Evolutionary conservation across 2,329 filamentous ascomycete species (phyloP).

Genomic region (Aspergillus niger): DNA sequence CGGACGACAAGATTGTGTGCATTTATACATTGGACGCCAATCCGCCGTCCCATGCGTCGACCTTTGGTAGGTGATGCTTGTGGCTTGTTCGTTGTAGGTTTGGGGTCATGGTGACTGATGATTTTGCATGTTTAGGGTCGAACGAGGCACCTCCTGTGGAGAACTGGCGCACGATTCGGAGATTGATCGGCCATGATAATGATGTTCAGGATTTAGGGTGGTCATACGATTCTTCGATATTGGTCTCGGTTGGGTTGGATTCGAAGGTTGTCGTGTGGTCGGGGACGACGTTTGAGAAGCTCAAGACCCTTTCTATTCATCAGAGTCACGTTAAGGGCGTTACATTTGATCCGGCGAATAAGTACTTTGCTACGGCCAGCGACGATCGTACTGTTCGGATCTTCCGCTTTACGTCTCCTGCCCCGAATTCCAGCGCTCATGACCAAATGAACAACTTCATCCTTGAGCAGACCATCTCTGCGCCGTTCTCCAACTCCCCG

Average conservation of each 20-base stretch:
- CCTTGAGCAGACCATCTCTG: conserved; percentile 84
- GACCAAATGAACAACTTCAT: conserved; percentile 97
- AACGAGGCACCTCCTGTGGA: conserved; percentile 92
- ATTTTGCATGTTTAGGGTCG: conserved; percentile 56
- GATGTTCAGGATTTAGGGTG: conserved; percentile 97
- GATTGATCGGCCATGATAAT: conserved; percentile 95
- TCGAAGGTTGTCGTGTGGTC: conserved; percentile 99
- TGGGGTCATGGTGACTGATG: conserved; percentile 2
- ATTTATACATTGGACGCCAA: conserved; percentile 89
- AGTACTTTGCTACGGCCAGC: conserved; percentile 97
- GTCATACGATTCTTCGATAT: conserved; percentile 92
- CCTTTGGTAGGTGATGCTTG: conserved; percentile 66
- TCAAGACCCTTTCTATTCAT: conserved; percentile 90
- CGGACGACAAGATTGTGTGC: conserved; percentile 98
- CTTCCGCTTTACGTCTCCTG: conserved; percentile 88
- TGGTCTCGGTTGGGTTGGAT: conserved; percentile 94
- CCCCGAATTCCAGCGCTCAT: conserved; percentile 87
- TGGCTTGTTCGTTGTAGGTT: background rate
- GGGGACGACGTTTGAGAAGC: conserved; percentile 94
- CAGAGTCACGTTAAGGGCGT: conserved; percentile 99
- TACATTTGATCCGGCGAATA: conserved; percentile 97
- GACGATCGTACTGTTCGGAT: conserved; percentile 97
- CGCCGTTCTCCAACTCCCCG: conserved; percentile 86
- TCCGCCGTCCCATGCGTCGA: conserved; percentile 72
- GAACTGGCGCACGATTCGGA: conserved; percentile 95